Base-by-base conservation (phyloP, 2,329 filamentous ascomycete genomes). In the Fusarium sp. region DNA sequence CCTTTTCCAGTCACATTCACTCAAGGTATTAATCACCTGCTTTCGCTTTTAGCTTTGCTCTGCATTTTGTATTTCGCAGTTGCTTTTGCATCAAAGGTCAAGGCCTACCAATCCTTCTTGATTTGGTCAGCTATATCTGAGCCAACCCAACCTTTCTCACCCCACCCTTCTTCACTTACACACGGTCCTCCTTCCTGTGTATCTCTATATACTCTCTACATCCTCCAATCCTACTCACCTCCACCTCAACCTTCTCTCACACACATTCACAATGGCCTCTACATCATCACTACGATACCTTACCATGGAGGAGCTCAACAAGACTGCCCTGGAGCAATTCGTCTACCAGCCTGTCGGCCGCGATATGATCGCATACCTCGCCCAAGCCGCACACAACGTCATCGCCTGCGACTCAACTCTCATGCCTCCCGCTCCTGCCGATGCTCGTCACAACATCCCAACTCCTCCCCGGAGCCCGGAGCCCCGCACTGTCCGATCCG, bases 351-450 rank as follows among this genome's bases (percentile, higher is more conserved):
- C 91, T 12, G 93, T 96, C 70, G 90, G 86, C 77, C 86, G 86
- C 74, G 86, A 91, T 58, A 96, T 96, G 93, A 91, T 96, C 75
- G 80, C 84, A 64, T 93, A 93, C 81, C 88, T 96, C 65, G 91
- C 93, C 70, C 82, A 86, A 63, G 93, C 92, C 77, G 92, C 93
- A 62, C 85, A 86, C 77, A 88, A 91, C 77, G 93, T 96, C 78
- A 96, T 96, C 78, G 87, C 91, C 76, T 95, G 93, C 85, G 92
- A 96, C 78, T 82, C 86, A 52, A 83, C 79, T 65, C 83, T 88
- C 78, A 85, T 87, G 83, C 84, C 85, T 24, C 77, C 82, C 63
- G 77, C 80, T 74, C 75, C 83, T 45, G 65, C 74, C 45, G 74
- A 76, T 47, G 67, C 74, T 48, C 74, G 76, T 63, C 77, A 78